Conservation (phyloP, 108 stramenopile species). For the Cyclotella kingstonii region DNA sequence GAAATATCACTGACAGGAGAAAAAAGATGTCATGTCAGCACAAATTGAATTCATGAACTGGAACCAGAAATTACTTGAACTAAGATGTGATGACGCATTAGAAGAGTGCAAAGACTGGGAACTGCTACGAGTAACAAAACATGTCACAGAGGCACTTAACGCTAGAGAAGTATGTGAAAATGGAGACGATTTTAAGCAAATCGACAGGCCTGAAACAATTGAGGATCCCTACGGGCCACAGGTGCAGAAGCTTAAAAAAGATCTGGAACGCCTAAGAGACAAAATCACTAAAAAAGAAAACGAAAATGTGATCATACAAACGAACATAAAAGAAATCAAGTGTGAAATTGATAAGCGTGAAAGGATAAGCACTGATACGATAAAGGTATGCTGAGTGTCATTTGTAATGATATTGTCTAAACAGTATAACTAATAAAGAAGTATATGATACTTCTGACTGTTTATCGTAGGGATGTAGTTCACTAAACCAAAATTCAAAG, state of each 20-base stretch:
- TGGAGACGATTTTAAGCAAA: not conserved
- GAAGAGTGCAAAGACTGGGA: not conserved
- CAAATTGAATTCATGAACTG: not conserved
- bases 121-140: not conserved
- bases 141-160: not conserved
- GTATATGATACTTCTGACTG: not conserved
- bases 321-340: not conserved
- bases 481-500: not conserved
- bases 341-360: not conserved
- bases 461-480: not conserved
- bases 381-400: not conserved
- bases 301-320: not conserved
- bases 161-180: not conserved
- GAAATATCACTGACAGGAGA: not conserved
- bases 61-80: not conserved
- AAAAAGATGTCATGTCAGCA: not conserved
- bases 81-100: not conserved
- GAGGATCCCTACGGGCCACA: not conserved
- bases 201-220: not conserved
- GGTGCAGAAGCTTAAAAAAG: not conserved
- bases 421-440: not conserved
- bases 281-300: not conserved
- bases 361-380: not conserved
- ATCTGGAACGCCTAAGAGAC: not conserved
- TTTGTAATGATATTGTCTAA: not conserved